Evolutionary conservation across 2,329 filamentous ascomycete species (phyloP), one percentile per base, ranked within the genome.

Genomic region (Penicillium rolfsii): DNA sequence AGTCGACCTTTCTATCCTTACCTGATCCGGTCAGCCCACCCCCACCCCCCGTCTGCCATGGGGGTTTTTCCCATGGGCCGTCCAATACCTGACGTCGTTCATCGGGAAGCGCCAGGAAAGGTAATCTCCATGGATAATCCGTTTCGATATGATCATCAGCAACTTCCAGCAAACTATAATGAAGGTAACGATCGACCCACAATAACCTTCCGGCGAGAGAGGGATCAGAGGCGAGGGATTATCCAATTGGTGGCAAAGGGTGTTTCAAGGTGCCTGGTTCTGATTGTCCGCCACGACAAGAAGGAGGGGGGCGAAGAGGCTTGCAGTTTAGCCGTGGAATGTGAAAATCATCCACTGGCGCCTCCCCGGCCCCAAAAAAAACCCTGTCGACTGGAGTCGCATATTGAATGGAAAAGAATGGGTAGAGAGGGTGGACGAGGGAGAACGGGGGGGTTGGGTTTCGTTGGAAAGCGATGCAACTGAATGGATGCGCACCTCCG

Each of bases 321-420:
- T 41, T 43, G 52, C 52, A 54, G 26, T 54, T 54, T 54, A 54
- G 52, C 52, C 52, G 52, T 54, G 52, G 52, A 54, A 41, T 54
- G 52, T 40, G 52, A 54, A 54, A 54, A 54, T 30, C 24, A 54
- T 54, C 38, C 52, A 38, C 38, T 54, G 26, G n/a, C 52, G 24
- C 33, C 30, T 33, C 52, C 52, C 24, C 52, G 50, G 35, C 33
- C 19, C 19, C 19, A 22, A 22, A 1, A 22, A 40, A 40, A 38
- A 24, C 24, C 52, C 52, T 26, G 19, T 24, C 24, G 16, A 54
- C 11, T 8, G 50, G 22, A 38, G 52, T 57, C 60, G 16, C 43
- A 55, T 45, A 41, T 54, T 57, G 36, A 59, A 40, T 24, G 38
- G 46, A 33, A 33, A 11, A 11, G 16, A 55, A 30, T 22, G 19